Evolutionary conservation across 208 protist species (phyloP), one percentile per base, ranked within the genome.

Genomic region (Trypanosoma platydactyli): DNA sequence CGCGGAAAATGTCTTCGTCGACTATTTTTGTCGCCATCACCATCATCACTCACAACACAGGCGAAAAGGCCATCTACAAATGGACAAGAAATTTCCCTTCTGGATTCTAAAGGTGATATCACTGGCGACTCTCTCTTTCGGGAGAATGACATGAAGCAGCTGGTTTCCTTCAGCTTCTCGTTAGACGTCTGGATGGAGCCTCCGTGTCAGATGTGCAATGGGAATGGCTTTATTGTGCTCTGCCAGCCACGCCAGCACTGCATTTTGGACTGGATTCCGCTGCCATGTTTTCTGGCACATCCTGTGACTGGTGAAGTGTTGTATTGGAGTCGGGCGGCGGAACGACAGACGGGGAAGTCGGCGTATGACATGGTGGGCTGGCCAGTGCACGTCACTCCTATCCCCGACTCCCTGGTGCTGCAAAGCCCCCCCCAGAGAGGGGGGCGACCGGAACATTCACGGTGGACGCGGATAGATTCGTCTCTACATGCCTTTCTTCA

Each of bases 191-290:
- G 81, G 79, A 68, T 70, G 22, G 71, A 82, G 55, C 29, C 16
- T 15, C 22, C 57, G 2, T 45, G 40, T 13, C 51, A 30, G 6
- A 30, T 33, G 1, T 20, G 15, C 18, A 30, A 44, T 11, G 15
- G 15, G 5, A 30, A 51, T 11, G 16, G 48, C 42, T 30, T 52
- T 68, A 29, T 85, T 27, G 50, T 94, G 12, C 72, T 91, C 3
- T 77, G 80, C 11, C 81, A 81, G 9, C 89, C 89, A 3, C 66
- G 76, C 7, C 64, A 91, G 29, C 86, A 95, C 69, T 80, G 72
- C 15, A 27, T 75, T 44, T 75, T 79, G 30, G 86, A 95, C 45
- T 69, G 72, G 25, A 69, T 87, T 49, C 83, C 82, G 51, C 57
- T 91, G 5, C 79, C 89, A 7, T 53, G 80, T 16, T 77, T 81